Evolutionary conservation across 352 stramenopile genomes (phyloP), one percentile per base, ranked within the genome.

Genomic region (Saprolegnia diclina): DNA sequence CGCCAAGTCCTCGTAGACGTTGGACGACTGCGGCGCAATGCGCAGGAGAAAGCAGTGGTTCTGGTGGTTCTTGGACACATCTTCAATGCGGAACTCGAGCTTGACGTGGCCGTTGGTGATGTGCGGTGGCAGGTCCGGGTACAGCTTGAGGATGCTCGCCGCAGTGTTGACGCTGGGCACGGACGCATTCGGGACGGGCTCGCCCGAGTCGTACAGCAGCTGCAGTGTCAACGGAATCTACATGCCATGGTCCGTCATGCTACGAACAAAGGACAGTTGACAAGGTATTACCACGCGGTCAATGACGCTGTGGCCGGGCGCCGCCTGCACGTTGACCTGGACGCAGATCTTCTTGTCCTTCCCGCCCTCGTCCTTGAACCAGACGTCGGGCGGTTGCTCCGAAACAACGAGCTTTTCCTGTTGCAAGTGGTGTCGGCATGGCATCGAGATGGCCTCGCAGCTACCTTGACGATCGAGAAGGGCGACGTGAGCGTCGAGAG

Each of bases 11-110:
- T 91, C 82, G 66, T 92, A 94, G 80, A 92, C 92, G 42, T 78
- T 81, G 45, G 80, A 89, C 24, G 78, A 80, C 65, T 97, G 90
- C 0, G 94, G 85, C 21, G 82, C 83, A 44, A 99, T 83, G 71
- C 97, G 77, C 26, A 98, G 77, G 35, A 90, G 71, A 71, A 99
- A 98, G 29, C 84, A 89, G 80, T 98, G 92, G 48, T 90, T 92
- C 64, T 99, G 96, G 77, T 98, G 95, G 81, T 98, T 99, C 80
- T 98, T 98, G 21, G 88, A 97, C 50, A 99, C 93, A 73, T 98
- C 95, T 72, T 98, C 91, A 56, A 98, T 97, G 32, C 95, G 89
- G 72, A 98, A 95, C n/a, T 87, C 89, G 44, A 98, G 79, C n/a
- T 76, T 83, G 10, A 83, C 83, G 22, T 82, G 83, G 21, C 90